Conservation (phyloP, 1,139 yeast species). For the Geotrichum phurueaensis region DNA sequence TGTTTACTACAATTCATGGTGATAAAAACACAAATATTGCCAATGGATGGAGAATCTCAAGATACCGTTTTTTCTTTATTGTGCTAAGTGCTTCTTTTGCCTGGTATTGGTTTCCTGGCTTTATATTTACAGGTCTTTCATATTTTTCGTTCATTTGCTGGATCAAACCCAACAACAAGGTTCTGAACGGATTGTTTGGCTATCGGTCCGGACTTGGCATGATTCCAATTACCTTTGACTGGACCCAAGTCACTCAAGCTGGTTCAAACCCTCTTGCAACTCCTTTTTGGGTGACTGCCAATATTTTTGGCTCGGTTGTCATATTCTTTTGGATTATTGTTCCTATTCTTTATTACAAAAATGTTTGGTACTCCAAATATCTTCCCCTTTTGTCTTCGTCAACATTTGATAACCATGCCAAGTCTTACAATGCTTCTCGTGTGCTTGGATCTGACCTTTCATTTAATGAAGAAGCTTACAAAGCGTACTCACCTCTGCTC, state of each 20-base stretch:
- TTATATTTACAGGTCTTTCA: conserved; percentile 41
- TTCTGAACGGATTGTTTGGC: conserved; percentile 50
- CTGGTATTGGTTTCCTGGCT: conserved; percentile 47
- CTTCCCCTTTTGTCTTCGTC: conserved; percentile 42
- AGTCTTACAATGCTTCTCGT: conserved; percentile 37
- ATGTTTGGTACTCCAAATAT: conserved; percentile 42
- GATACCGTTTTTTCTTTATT: conserved; percentile 38
- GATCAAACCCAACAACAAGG: conserved; percentile 41
- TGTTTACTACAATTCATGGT: conserved; percentile 25
- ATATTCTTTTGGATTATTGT: conserved; percentile 33
- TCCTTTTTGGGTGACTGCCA: conserved; percentile 45
- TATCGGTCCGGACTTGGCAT: conserved; percentile 50
- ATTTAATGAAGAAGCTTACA: conserved; percentile 33
- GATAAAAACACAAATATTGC: conserved; percentile 46
- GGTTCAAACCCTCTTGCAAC: conserved; percentile 48
- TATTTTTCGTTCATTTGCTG: conserved; percentile 35
- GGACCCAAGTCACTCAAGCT: conserved; percentile 37
- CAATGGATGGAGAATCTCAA: conserved; percentile 40
- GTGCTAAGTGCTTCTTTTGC: conserved; percentile 37
- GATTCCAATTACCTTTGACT: conserved; percentile 46
- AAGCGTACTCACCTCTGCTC: conserved; percentile 45
- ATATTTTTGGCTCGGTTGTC: conserved; percentile 41
- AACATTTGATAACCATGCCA: conserved; percentile 39
- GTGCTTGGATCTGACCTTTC: conserved; percentile 42
- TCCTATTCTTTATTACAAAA: conserved; percentile 41